Percentiles rank a stretch among this genome's conserved stretches.
phyloP scores from a whole-genome alignment of 257 asterid genomes.

The Cinchona pubescens region DNA sequence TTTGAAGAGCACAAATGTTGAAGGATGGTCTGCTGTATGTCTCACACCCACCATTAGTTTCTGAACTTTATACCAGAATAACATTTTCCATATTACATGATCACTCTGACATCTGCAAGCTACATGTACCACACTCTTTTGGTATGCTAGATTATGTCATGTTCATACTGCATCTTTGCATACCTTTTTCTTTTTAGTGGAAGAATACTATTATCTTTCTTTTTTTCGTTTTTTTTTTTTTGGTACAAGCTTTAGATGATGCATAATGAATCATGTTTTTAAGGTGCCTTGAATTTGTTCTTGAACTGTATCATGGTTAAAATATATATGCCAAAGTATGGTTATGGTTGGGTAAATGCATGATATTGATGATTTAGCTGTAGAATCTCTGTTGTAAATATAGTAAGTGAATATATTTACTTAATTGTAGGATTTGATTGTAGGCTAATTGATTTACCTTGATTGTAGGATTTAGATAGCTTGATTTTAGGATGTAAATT shows the following conservation, averaged over 20 bases:
- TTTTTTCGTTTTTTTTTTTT: not conserved
- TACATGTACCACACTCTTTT: not conserved
- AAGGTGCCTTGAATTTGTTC: not conserved
- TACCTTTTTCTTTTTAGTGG: not conserved
- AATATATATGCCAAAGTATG: not conserved
- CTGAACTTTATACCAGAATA: not conserved
- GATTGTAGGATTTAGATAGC: no score
- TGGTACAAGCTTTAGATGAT: not conserved
- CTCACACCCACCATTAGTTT: not conserved
- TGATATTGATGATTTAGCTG: not conserved
- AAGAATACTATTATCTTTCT: no score
- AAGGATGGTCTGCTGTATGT: constrained; percentile 99
- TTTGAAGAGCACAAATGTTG: constrained; percentile 85
- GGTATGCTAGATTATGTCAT: not conserved
- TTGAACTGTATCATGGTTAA: not conserved
- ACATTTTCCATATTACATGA: not conserved
- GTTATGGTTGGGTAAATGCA: not conserved
- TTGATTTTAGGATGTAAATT: no score
- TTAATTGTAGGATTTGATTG: no score
- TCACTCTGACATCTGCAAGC: not conserved
- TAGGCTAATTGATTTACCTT: no score
- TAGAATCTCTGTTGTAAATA: no score
- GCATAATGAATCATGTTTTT: not conserved
- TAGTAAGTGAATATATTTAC: no score
- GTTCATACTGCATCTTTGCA: not conserved